A percentile compares a stretch with the other conserved stretches of the same genome.
Conservation (phyloP, 345 rosid genomes). For the Lumnitzera littorea region DNA sequence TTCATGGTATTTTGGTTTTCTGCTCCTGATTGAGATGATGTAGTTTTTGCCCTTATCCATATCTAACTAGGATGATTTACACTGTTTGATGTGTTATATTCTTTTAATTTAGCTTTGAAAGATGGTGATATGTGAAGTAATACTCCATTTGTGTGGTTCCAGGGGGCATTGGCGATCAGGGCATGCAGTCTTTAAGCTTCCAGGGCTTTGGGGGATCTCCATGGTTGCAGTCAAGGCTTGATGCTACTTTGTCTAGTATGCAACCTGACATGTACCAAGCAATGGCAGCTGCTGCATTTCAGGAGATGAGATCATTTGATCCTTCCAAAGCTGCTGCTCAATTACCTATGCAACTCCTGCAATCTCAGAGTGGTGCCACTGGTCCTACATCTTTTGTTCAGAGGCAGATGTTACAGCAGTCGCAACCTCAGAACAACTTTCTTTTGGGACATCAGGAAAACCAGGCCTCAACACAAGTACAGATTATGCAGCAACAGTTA, state of each 20-base stretch:
- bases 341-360: conserved; percentile 32
- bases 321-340: conserved; percentile 26
- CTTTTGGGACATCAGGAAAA: conserved; percentile 22
- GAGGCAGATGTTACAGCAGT: conserved; percentile 28
- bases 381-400: conserved; percentile 21
- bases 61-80: too few species aligned
- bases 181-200: conserved; percentile 33
- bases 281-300: conserved; percentile 44
- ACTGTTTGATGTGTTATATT: not conserved
- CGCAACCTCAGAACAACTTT: conserved; percentile 22
- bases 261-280: conserved; percentile 41
- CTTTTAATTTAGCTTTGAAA: conserved; percentile 15
- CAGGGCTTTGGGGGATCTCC: conserved; percentile 36
- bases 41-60: too few species aligned
- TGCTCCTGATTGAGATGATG: too few species aligned
- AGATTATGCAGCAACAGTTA: conserved; percentile 29
- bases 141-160: conserved; percentile 40
- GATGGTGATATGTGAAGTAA: conserved; percentile 29
- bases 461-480: conserved; percentile 26
- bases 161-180: conserved; percentile 37
- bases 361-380: conserved; percentile 15
- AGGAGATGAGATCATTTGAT: conserved; percentile 34
- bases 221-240: conserved; percentile 36
- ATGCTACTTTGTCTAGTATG: conserved; percentile 25
- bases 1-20: conserved; percentile 21